Evolutionary conservation across 164 flowering plant genomes (phyloP).

Genomic region (Sedum album): DNA sequence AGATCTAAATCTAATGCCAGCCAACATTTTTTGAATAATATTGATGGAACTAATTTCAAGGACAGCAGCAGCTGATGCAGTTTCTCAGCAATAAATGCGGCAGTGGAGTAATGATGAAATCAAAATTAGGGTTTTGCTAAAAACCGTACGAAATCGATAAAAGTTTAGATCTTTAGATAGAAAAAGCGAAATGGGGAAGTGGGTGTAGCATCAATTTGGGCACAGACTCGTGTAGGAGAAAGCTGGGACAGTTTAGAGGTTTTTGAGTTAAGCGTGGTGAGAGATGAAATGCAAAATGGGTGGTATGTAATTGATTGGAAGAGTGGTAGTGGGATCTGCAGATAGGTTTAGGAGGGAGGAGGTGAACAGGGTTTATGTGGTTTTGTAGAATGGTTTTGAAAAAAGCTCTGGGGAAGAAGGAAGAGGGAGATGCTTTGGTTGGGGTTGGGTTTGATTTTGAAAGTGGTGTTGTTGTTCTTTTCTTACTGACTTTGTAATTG

Average conservation of each 20-base stretch:
- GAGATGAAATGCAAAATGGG: neutral
- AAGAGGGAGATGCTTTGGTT: neutral
- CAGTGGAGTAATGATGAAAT: neutral
- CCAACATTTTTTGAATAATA: neutral
- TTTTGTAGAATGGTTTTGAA: conserved; percentile 1
- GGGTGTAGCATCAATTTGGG: neutral
- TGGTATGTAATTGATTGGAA: neutral
- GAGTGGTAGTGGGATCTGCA: neutral
- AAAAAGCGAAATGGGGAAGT: neutral
- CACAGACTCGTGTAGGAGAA: conserved; percentile 1
- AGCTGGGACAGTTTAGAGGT: neutral
- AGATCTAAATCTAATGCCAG: neutral
- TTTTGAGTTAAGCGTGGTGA: neutral
- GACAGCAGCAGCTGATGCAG: neutral
- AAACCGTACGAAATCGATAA: neutral
- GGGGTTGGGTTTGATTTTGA: neutral
- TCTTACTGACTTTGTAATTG: neutral
- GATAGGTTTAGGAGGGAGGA: neutral
- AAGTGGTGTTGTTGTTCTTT: neutral
- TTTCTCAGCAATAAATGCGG: neutral
- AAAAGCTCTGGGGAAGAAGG: neutral
- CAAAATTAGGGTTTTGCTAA: neutral
- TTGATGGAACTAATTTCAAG: neutral
- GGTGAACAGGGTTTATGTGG: neutral
- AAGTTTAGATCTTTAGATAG: neutral